These are phyloP conservation scores for Spinellus fusiger DNA, from an alignment of 192 early-diverging fungal genomes.

Conservation along the genomic window DNA sequence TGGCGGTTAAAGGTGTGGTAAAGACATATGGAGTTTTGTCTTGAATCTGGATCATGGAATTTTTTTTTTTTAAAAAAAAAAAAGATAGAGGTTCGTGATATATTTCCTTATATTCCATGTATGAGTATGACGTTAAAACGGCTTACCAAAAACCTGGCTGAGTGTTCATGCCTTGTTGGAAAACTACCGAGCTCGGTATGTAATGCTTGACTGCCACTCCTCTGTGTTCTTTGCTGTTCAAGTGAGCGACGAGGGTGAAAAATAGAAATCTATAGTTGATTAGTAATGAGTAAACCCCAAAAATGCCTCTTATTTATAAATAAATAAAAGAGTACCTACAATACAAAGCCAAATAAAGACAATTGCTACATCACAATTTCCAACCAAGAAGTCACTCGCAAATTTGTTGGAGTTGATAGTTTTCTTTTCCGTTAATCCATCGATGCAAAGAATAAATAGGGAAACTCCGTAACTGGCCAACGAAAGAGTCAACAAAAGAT, in stretches of 20 bases:
- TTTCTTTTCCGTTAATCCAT: constrained; percentile 17
- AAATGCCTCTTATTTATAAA: neutral
- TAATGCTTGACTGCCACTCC: neutral
- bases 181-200: neutral
- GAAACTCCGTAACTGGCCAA: constrained; percentile 7
- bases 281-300: neutral
- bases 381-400: constrained; percentile 16
- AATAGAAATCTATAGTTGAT: constrained; percentile 4
- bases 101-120: neutral
- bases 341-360: constrained; percentile 13
- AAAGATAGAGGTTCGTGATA: neutral
- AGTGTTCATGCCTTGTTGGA: neutral
- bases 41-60: too few species aligned
- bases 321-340: constrained; percentile 3
- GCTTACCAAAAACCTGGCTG: neutral
- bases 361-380: constrained; percentile 7
- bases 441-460: constrained; percentile 18
- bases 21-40: too few species aligned
- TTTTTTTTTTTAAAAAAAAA: neutral
- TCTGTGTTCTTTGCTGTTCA: neutral
- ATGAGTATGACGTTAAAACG: neutral
- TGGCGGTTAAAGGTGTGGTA: too few species aligned
- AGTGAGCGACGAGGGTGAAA: constrained; percentile 11
- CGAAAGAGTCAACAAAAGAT: constrained; percentile 10
- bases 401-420: constrained; percentile 17